Evolutionary conservation across 352 stramenopile genomes (phyloP).

Genomic region (Phytopythium oedochilum): DNA sequence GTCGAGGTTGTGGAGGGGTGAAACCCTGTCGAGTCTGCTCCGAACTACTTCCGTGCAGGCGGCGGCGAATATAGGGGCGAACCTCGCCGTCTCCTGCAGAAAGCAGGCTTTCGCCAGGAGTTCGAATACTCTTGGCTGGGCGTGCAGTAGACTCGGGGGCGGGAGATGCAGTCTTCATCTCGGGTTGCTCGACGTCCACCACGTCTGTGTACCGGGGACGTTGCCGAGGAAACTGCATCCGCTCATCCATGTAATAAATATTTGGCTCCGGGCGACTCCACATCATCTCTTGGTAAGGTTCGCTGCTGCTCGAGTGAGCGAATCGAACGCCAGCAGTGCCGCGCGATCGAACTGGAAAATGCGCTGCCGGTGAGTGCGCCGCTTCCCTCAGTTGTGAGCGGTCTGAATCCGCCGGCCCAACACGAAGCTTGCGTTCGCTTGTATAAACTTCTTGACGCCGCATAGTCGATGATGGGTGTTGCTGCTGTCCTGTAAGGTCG

Average conservation of each 20-base stretch:
- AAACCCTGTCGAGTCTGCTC: neutral
- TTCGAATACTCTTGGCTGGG: neutral
- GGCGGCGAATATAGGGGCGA: neutral
- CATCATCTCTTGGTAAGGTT: neutral
- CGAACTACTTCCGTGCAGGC: neutral
- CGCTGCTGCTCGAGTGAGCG: neutral
- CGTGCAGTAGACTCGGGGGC: neutral
- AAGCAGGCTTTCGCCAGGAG: neutral
- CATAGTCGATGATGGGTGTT: neutral
- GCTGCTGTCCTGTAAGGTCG: neutral
- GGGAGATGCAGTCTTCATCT: slow-evolving; percentile 11
- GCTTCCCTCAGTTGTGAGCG: neutral
- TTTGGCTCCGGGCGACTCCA: neutral
- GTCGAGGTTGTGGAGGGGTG: neutral
- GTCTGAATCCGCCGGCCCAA: neutral
- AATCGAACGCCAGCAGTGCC: neutral
- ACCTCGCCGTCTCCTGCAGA: neutral
- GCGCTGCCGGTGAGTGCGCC: neutral
- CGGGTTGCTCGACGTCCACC: slow-evolving; percentile 13
- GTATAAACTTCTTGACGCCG: neutral
- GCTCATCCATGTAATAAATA: slow-evolving; percentile 7
- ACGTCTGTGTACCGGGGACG: slow-evolving; percentile 14
- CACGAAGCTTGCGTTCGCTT: neutral
- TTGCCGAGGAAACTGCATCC: neutral
- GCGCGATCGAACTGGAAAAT: neutral